Evolutionary conservation across 192 early-diverging fungal species (phyloP).

Genomic region (Entrophospora sp.): DNA sequence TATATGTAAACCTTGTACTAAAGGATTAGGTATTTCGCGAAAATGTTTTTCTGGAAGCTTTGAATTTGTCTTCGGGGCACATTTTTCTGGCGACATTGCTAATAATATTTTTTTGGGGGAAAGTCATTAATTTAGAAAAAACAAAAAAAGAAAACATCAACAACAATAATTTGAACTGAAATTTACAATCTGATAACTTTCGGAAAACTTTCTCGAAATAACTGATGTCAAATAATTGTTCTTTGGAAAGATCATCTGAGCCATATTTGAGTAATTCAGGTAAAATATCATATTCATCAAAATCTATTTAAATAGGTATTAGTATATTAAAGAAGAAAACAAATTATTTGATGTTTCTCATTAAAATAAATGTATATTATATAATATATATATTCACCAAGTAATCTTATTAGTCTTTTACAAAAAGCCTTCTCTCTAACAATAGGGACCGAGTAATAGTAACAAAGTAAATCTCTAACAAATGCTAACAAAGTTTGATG

Average conservation of each 20-base stretch:
- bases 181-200: conserved; percentile 40
- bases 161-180: background rate
- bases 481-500: conserved; percentile 62
- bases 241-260: conserved; percentile 22
- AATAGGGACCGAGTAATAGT: conserved; percentile 56
- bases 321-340: conserved; percentile 21
- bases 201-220: conserved; percentile 45
- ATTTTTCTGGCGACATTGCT: conserved; percentile 44
- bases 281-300: conserved; percentile 32
- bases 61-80: conserved; percentile 37
- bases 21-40: conserved; percentile 52
- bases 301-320: conserved; percentile 33
- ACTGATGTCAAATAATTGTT: conserved; percentile 35
- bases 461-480: conserved; percentile 55
- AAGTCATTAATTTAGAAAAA: too few relatives aligned
- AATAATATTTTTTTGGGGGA: background rate
- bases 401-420: conserved; percentile 46
- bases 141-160: background rate
- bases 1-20: conserved; percentile 43
- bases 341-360: conserved; percentile 19
- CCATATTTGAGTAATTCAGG: conserved; percentile 30
- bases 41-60: conserved; percentile 49
- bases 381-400: conserved; percentile 48
- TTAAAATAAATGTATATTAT: conserved; percentile 30
- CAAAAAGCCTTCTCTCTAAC: conserved; percentile 46